Evolutionary conservation across 345 rosid genomes (phyloP), one percentile per base, ranked within the genome.

Genomic region (Gossypium herbaceum): DNA sequence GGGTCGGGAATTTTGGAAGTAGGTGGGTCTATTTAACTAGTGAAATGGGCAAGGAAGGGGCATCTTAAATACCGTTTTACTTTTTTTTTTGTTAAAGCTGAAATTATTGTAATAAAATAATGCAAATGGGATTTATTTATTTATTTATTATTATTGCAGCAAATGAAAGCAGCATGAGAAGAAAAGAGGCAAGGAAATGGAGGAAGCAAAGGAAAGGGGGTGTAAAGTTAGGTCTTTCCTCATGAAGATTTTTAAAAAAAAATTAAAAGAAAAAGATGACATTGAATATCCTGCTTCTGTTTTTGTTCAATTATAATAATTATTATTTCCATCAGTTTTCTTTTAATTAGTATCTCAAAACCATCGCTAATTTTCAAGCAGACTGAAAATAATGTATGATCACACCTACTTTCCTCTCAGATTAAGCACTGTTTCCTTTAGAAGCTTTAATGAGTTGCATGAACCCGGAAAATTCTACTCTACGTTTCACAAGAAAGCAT

Each of bases 101-200:
- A 11, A 57, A 9, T 20, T 20, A 57, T 22, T 57, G 12, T 22
- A 20, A 22, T 19, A 54, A 54, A 19, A 55, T 55, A 55, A 55
- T 55, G 24, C 59, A 16, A 34, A 34, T 29, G 72, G 73, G 63
- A 25, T 73, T 80, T 50, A 3, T 50, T 12, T 50, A 11, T 79
- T 12, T 4, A 34, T 34, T 34, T 34, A 34, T 34, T 20, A 3
- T 54, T 71, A 34, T 78, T 17, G 78, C 90, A 89, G 89, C 88
- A 87, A 82, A 75, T 22, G 81, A 89, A 89, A 69, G 80, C 89
- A 73, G 81, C 90, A 50, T 89, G 83, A 85, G 81, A 65, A 56
- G 52, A 44, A 80, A 61, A 63, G 9, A 52, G 15, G 63, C 69
- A 55, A 51, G 67, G 61, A 9, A 72, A 48, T 25, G 74, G 68